Evolutionary conservation across 192 early-diverging fungal genomes (phyloP).

Genomic region (Gryganskiella cystojenkinii): DNA sequence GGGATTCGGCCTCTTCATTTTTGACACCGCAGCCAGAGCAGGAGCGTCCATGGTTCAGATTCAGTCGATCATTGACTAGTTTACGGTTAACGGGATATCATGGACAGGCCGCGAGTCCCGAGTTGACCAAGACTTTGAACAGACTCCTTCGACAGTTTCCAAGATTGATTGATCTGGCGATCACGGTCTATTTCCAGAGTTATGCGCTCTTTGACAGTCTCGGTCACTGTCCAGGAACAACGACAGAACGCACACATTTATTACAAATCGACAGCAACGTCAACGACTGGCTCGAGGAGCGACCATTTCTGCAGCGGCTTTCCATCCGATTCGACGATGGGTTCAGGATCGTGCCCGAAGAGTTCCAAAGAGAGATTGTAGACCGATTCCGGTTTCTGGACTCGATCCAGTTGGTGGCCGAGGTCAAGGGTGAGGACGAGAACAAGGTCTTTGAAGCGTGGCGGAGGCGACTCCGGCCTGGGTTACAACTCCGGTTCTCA

Average conservation of each 20-base stretch:
- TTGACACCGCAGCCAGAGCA: not conserved
- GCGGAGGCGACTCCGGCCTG: no score
- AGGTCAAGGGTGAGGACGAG: not conserved
- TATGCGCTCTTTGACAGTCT: not conserved
- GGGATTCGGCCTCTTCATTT: not conserved
- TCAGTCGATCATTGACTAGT: not conserved
- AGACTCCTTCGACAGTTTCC: not conserved
- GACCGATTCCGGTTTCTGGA: not conserved
- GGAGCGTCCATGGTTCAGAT: not conserved
- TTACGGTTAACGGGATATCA: not conserved
- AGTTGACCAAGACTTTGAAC: not conserved
- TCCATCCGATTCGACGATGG: not conserved
- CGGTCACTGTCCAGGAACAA: not conserved
- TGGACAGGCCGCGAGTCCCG: not conserved
- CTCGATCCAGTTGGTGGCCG: not conserved
- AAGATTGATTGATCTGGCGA: not conserved
- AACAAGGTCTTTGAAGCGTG: no score
- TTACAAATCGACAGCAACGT: not conserved
- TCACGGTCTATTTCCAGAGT: not conserved
- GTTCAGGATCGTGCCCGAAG: not conserved
- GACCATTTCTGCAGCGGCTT: not conserved
- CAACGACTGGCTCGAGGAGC: not conserved
- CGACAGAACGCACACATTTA: not conserved
- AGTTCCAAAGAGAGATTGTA: not conserved
- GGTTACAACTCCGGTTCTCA: no score